A percentile compares a stretch with the other conserved stretches of the same genome.
phyloP scores from a whole-genome alignment of 1,139 yeast genomes.

The Arxiozyma telluris region DNA sequence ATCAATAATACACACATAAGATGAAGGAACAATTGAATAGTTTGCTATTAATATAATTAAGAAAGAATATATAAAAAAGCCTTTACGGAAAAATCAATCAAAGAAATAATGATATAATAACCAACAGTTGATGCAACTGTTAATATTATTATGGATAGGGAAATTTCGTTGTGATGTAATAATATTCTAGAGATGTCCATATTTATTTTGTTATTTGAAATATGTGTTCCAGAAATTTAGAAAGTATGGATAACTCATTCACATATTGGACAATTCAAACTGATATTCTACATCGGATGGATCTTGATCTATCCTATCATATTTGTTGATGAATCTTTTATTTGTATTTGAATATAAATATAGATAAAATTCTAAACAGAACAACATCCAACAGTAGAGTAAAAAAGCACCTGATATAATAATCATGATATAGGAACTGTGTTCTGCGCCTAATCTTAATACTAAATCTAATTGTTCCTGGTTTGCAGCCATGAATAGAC shows the following conservation, averaged over 20 bases:
- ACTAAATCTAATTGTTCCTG: slow-evolving; percentile 78
- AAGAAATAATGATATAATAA: too few relatives aligned
- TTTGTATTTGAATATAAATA: slow-evolving; percentile 27
- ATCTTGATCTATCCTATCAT: not conserved
- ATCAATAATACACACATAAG: too few relatives aligned
- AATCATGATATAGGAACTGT: slow-evolving; percentile 72
- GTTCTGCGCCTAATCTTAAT: slow-evolving; percentile 69
- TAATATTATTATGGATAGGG: too few relatives aligned
- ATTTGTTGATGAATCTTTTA: not conserved
- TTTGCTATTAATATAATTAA: too few relatives aligned
- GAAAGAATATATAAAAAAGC: too few relatives aligned
- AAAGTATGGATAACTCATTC: not conserved
- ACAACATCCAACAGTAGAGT: slow-evolving; percentile 56
- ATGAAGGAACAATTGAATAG: too few relatives aligned
- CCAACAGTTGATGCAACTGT: too few relatives aligned
- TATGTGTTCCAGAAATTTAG: too few relatives aligned
- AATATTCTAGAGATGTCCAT: not conserved
- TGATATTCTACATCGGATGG: not conserved
- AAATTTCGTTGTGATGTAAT: too few relatives aligned
- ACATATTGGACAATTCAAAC: not conserved
- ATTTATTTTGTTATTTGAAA: too few relatives aligned
- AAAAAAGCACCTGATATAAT: slow-evolving; percentile 66
- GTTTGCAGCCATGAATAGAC: slow-evolving; percentile 82
- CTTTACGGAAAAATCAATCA: too few relatives aligned
- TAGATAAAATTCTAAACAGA: slow-evolving; percentile 50